Conservation (phyloP, 2,329 filamentous ascomycete genomes). For the Ceratocystiopsis minuta region DNA sequence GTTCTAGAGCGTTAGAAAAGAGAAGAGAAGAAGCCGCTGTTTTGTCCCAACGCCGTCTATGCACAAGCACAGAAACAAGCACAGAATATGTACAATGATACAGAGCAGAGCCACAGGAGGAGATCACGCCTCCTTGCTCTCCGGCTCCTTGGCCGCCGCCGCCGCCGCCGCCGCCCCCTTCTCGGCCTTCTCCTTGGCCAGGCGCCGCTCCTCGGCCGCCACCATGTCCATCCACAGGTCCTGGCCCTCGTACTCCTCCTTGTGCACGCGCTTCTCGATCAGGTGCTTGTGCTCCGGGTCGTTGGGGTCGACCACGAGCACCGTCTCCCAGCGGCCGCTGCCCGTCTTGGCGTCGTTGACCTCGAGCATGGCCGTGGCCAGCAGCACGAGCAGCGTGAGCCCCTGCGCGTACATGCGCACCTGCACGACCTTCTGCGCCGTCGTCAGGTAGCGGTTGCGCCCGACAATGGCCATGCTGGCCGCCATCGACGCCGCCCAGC, state of each 20-base stretch:
- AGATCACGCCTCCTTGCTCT: no score
- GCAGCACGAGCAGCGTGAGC: constrained; percentile 65
- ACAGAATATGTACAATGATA: no score
- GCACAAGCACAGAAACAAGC: no score
- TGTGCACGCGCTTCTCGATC: constrained; percentile 75
- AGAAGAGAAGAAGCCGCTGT: neutral
- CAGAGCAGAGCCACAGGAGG: neutral
- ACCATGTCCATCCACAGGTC: constrained; percentile 94
- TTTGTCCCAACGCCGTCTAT: neutral
- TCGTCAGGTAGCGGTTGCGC: constrained; percentile 56
- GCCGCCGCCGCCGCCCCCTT: constrained; percentile 6
- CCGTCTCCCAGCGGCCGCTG: constrained; percentile 64
- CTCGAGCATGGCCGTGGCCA: constrained; percentile 72
- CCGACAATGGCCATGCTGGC: constrained; percentile 58
- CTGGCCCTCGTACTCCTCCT: constrained; percentile 73
- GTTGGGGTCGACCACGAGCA: constrained; percentile 61
- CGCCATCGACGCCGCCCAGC: constrained; percentile 69
- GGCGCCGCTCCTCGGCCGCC: constrained; percentile 52
- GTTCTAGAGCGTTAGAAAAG: no score
- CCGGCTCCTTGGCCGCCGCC: neutral
- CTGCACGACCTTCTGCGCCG: constrained; percentile 78
- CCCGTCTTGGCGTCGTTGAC: constrained; percentile 57
- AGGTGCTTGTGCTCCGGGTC: constrained; percentile 69
- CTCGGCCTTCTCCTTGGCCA: constrained; percentile 22
- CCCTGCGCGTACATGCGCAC: constrained; percentile 89